Percentiles rank a stretch among this genome's conserved stretches.
Conservation (phyloP, 192 early-diverging fungal species). For the Ambispora gerdemannii region DNA sequence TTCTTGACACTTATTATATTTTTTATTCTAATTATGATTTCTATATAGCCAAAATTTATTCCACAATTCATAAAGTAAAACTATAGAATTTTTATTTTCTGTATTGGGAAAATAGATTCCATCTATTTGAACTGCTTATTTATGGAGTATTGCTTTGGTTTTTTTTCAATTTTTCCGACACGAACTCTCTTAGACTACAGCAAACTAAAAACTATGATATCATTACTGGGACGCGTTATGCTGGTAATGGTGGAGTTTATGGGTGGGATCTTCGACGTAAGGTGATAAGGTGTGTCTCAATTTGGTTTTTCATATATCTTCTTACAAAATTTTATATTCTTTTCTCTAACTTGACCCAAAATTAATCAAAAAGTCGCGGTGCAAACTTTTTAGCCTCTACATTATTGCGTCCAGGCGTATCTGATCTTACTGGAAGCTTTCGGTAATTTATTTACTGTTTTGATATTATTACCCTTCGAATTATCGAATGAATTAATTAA, state of each 20-base stretch:
- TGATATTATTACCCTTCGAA: not conserved
- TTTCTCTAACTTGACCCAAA: too few species aligned
- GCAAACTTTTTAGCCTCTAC: conserved; percentile 93
- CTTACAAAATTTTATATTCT: too few species aligned
- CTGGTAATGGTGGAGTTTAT: conserved; percentile 85
- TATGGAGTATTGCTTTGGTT: too few species aligned
- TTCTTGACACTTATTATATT: not conserved
- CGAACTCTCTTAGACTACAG: conserved; percentile 59
- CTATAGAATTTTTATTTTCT: not conserved
- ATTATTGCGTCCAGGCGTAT: conserved; percentile 83
- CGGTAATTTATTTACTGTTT: conserved; percentile 42
- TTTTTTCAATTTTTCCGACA: too few species aligned
- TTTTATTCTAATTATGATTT: not conserved
- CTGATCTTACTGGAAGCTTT: conserved; percentile 95
- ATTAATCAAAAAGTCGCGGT: conserved; percentile 85
- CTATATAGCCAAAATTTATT: conserved; percentile 87
- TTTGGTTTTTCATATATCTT: too few species aligned
- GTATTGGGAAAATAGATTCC: not conserved
- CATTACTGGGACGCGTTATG: conserved; percentile 93
- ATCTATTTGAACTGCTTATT: too few species aligned
- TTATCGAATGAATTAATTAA: not conserved
- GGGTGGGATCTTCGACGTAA: conserved; percentile 97
- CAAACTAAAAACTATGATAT: conserved; percentile 82
- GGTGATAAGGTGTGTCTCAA: conserved; percentile 84
- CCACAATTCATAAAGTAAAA: conserved; percentile 83